A percentile compares a stretch with the other conserved stretches of the same genome.
These are phyloP conservation scores for Scenedesmus sp. DNA, from an alignment of 163 green algal species.

Conservation along the genomic window DNA sequence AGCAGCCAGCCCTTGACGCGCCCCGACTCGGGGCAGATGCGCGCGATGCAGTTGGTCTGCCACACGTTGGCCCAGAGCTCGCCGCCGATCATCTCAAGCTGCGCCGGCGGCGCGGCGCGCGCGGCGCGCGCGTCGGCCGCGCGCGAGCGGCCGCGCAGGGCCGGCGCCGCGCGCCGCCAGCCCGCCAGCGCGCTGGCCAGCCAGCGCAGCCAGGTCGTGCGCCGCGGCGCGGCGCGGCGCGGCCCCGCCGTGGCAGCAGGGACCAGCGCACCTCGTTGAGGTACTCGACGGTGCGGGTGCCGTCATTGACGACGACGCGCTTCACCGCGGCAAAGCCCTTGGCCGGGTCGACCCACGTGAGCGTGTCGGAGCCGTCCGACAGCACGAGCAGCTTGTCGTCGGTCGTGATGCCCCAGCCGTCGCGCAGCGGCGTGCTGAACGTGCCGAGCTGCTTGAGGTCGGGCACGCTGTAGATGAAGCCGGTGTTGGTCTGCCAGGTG, in stretches of 20 bases:
- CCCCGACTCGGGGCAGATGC: slow-evolving; percentile 72
- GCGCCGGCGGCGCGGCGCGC: no score
- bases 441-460: slow-evolving; percentile 59
- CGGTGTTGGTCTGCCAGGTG: slow-evolving; percentile 66
- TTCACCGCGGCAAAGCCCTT: slow-evolving; percentile 18
- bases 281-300: slow-evolving; percentile 48
- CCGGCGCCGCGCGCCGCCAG: not conserved
- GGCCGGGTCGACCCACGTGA: slow-evolving; percentile 39
- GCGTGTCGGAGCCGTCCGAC: slow-evolving; percentile 24
- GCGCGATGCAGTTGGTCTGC: slow-evolving; percentile 87
- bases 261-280: slow-evolving; percentile 76
- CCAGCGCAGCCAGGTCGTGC: no score
- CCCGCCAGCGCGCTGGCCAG: no score
- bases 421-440: slow-evolving; percentile 54
- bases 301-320: slow-evolving; percentile 31
- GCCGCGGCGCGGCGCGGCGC: no score
- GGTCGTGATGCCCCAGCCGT: slow-evolving; percentile 66
- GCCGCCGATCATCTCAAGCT: slow-evolving; percentile 86
- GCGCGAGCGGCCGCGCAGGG: no score
- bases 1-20: slow-evolving; percentile 75
- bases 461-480: slow-evolving; percentile 66
- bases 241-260: no score
- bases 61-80: slow-evolving; percentile 91
- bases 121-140: no score
- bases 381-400: slow-evolving; percentile 48